Percentiles rank a stretch among this genome's conserved stretches.
phyloP scores from a whole-genome alignment of 1,284 basidiomycete genomes.

The Limonomyces culmigenus region DNA sequence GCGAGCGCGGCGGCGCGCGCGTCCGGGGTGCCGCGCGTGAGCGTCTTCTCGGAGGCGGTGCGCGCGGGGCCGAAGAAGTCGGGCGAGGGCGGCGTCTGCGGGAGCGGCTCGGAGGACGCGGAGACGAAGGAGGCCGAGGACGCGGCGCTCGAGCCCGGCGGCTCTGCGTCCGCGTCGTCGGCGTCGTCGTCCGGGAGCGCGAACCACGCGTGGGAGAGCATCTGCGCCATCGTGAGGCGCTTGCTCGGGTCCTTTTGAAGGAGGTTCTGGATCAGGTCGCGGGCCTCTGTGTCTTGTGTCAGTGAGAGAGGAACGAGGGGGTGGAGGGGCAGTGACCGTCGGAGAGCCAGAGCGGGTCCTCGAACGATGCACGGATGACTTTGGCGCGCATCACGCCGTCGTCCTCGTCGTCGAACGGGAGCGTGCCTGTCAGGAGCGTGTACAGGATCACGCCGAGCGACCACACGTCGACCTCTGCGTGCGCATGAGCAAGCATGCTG shows the following conservation, averaged over 20 bases:
- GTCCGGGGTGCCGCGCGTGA: conserved; percentile 6
- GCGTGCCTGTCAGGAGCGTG: conserved; percentile 79
- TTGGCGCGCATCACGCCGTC: conserved; percentile 79
- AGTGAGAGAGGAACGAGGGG: conserved; percentile 7
- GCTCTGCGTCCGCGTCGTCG: too few species aligned
- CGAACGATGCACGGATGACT: conserved; percentile 79
- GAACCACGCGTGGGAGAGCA: conserved; percentile 89
- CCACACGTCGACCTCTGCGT: conserved; percentile 89
- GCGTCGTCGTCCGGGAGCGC: conserved; percentile 15
- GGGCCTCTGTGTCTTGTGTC: conserved; percentile 46
- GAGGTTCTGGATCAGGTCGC: conserved; percentile 63
- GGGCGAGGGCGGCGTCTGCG: conserved; percentile 39
- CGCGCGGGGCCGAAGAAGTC: conserved; percentile 27
- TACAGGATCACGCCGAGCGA: conserved; percentile 93
- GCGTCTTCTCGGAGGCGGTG: conserved; percentile 36
- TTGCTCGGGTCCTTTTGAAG: conserved; percentile 67
- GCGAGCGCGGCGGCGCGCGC: conserved; percentile 5
- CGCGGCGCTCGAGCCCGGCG: conserved; percentile 24
- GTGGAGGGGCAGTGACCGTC: conserved; percentile 30
- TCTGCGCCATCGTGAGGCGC: conserved; percentile 70
- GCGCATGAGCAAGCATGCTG: conserved; percentile 9
- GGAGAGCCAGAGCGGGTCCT: conserved; percentile 85
- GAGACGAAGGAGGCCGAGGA: conserved; percentile 37
- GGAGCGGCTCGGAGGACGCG: conserved; percentile 31
- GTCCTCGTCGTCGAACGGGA: conserved; percentile 97